Evolutionary conservation across 306 rosid species (phyloP).

Genomic region (Dryas octopetala): DNA sequence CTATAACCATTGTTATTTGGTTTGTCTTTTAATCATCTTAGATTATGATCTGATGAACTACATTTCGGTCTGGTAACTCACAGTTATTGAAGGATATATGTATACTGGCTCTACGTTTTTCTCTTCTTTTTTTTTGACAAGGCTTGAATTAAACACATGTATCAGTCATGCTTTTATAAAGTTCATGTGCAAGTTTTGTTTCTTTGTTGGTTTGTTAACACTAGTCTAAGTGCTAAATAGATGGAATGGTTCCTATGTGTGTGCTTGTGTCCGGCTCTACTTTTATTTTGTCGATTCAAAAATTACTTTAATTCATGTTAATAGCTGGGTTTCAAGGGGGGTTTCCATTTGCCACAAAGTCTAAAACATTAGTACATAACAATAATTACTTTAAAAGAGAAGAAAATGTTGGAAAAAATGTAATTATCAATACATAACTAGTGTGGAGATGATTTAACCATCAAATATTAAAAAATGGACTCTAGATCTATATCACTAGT

Average conservation of each 20-base stretch:
- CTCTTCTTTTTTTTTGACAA: not conserved
- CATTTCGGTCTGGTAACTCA: conserved; percentile 31
- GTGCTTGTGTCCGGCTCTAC: not conserved
- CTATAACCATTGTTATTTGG: conserved; percentile 26
- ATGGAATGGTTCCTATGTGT: not conserved
- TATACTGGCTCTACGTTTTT: not conserved
- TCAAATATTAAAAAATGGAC: not conserved
- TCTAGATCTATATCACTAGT: not conserved
- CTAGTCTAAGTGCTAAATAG: not conserved
- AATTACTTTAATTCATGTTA: not conserved
- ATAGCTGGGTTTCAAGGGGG: not conserved
- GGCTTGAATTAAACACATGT: not conserved
- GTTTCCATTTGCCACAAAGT: not conserved
- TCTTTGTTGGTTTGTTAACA: not conserved
- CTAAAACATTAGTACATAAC: not conserved
- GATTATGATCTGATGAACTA: conserved; percentile 36
- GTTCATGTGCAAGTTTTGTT: not conserved
- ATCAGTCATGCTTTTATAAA: not conserved
- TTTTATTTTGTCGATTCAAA: not conserved
- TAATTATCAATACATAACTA: not conserved
- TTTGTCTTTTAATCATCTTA: conserved; percentile 29
- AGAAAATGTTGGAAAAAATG: not conserved
- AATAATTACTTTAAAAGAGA: not conserved
- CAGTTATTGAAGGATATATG: conserved; percentile 20
- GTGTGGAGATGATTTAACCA: not conserved